Base-by-base conservation (phyloP, 2,329 filamentous ascomycete species). In the Rutstroemia sydowiana region DNA sequence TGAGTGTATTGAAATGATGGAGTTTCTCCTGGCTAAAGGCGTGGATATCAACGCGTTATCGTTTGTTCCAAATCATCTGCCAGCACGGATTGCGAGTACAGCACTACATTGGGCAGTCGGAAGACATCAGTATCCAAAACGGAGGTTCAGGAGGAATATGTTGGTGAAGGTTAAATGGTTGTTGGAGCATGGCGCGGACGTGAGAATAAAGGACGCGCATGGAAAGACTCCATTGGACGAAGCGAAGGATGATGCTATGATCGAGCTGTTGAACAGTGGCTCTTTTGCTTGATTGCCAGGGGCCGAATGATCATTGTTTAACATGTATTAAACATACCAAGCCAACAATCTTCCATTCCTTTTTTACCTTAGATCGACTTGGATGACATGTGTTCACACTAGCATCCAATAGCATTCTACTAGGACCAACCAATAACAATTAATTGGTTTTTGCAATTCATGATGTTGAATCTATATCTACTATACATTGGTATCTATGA, bases 341-440 rank as follows among this genome's bases (percentile, higher is more conserved):
- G 65, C 64, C 34, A 70, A 63, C 2, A 69, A 51, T 2, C 66
- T 62, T 2, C 69, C 69, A 14, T 63, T 46, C 3, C 62, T 66
- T 26, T 4, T 4, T 26, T 26, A 8, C 4, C 8, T 26, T 37
- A 14, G 34, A 18, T 37, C 34, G 34, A 10, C 14, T 37, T 16
- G 16, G 34, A 26, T 26, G 23, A 26, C 8, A 26, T 26, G 23
- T 4, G 23, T 26, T 26, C 23, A 26, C 4, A 26, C 23, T 26
- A 26, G 23, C 23, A 26, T 26, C 23, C 4, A 26, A 4, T 26
- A 26, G 23, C 23, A 26, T 26, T 8, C 23, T 8, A 26, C 23
- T 26, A 26, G 23, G 23, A 8, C 8, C 23, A 26, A 4, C 23
- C 23, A 26, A 4, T 26, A 26, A 8, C 32, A 34, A n/a, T 11